Base-by-base conservation (phyloP, 768 basidiomycete genomes). In the Pleurotus eryngii region DNA sequence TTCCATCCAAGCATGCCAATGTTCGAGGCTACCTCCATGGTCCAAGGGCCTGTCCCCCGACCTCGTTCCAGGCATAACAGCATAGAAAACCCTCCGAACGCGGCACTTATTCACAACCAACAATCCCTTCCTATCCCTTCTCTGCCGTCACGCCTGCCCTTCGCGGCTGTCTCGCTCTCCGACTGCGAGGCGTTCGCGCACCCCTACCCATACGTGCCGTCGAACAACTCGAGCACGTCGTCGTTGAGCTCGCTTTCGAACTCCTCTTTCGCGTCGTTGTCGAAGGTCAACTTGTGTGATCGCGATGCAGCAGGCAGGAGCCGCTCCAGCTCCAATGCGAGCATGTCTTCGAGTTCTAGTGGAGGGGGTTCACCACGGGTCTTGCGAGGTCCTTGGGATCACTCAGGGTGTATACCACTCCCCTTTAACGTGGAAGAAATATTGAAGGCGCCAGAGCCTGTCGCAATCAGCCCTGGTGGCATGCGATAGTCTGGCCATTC, bases 351-450 rank as follows among this genome's bases (percentile, higher is more conserved):
- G 30, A 35, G 9, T 35, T 35, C 30, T 35, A 35, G 30, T 42
- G 55, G 55, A 49, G 54, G 24, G 59, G 26, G 46, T 57, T 38
- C 47, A 47, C 57, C 59, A 20, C 66, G 59, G 63, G 57, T 61
- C 22, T 45, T 72, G 40, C 74, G 82, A 15, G 83, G 83, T 0
- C 83, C 85, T 15, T 85, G 85, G 84, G 81, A 84, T 63, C 80
- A 85, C 62, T 78, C 80, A 24, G 70, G 75, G 48, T 73, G 74
- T 57, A 75, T 83, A 42, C 27, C 59, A 14, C 57, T 78, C 40
- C 69, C 60, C 20, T 65, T 85, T 57, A 76, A 84, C 59, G 74
- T 83, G 57, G 78, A 76, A 55, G 70, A 65, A 38, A 56, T 86
- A 56, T 63, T 86, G 55, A 68, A 76, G 39, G 72, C 74, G 49